Conservation (phyloP, 768 basidiomycete species). For the Podaxis pistillaris region DNA sequence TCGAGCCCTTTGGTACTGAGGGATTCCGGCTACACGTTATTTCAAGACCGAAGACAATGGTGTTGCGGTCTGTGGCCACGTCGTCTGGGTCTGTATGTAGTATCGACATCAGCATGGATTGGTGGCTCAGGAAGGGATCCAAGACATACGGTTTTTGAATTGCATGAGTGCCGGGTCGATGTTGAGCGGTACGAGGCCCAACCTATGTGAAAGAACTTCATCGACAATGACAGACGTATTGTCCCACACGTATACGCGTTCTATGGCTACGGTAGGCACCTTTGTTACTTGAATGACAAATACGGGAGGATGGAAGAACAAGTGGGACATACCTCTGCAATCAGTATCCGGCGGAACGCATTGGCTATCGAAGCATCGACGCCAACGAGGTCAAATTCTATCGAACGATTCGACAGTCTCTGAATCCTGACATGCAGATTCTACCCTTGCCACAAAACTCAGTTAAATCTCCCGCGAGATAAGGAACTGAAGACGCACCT, state of each 20-base stretch:
- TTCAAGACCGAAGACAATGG: conserved; percentile 81
- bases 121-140: not conserved
- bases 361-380: conserved; percentile 97
- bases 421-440: conserved; percentile 72
- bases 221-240: conserved; percentile 94
- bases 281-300: conserved; percentile 27
- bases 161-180: conserved; percentile 77
- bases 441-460: conserved; percentile 43
- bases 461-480: conserved; percentile 10
- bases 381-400: conserved; percentile 95
- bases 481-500: conserved; percentile 47
- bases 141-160: conserved; percentile 42
- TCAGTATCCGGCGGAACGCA: conserved; percentile 87
- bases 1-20: conserved; percentile 49
- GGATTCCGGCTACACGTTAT: conserved; percentile 63
- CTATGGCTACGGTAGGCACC: conserved; percentile 92
- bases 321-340: conserved; percentile 74
- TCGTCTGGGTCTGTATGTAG: conserved; percentile 39
- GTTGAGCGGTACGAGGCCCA: conserved; percentile 88
- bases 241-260: conserved; percentile 89
- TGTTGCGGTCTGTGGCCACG: conserved; percentile 83
- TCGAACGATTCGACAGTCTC: conserved; percentile 75
- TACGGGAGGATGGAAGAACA: not conserved
- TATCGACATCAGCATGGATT: not conserved
- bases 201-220: conserved; percentile 89